Evolutionary conservation across 2,329 filamentous ascomycete genomes (phyloP).

Genomic region (Thermochaetoides dissita): DNA sequence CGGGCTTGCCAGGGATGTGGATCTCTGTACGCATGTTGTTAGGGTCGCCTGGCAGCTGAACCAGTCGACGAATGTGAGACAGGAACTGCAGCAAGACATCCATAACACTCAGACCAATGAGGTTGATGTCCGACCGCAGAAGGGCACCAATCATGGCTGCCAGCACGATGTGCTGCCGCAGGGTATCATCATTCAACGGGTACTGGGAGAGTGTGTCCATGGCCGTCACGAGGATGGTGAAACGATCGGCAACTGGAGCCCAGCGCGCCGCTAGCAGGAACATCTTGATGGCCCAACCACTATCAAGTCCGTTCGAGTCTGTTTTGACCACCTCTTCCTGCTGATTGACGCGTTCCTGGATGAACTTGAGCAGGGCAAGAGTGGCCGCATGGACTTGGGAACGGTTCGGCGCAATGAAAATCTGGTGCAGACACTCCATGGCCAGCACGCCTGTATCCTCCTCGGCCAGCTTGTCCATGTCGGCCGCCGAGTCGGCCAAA

Average conservation of each 20-base stretch:
- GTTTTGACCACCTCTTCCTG: conserved; percentile 39
- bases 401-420: conserved; percentile 71
- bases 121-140: conserved; percentile 74
- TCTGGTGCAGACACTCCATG: conserved; percentile 70
- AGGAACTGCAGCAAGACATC: conserved; percentile 78
- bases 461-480: conserved; percentile 80
- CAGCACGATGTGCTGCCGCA: conserved; percentile 62
- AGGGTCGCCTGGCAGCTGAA: conserved; percentile 45
- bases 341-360: conserved; percentile 44
- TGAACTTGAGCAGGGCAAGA: conserved; percentile 58
- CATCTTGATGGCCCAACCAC: conserved; percentile 69
- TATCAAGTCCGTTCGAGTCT: conserved; percentile 30
- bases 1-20: conserved; percentile 16
- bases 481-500: conserved; percentile 66
- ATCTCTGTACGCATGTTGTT: conserved; percentile 17
- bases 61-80: conserved; percentile 64
- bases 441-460: conserved; percentile 77
- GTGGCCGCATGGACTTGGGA: conserved; percentile 71
- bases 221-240: conserved; percentile 70
- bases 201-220: conserved; percentile 62
- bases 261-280: conserved; percentile 70
- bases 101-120: conserved; percentile 93
- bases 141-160: conserved; percentile 69
- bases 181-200: conserved; percentile 53
- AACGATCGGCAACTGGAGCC: conserved; percentile 89